These are phyloP conservation scores for Fragaria vesca DNA, from an alignment of 306 rosid species.

Conservation along the genomic window DNA sequence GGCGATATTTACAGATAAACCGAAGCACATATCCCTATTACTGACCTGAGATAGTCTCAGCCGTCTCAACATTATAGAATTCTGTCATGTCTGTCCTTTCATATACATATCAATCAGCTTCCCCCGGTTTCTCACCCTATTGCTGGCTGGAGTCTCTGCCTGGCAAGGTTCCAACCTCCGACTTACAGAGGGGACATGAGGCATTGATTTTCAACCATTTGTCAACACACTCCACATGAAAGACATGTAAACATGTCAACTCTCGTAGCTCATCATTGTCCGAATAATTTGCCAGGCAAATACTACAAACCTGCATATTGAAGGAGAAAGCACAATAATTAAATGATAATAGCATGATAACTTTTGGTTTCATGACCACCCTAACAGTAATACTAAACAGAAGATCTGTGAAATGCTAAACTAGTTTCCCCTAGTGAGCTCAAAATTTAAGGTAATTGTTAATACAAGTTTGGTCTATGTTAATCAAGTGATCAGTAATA, in stretches of 20 bases:
- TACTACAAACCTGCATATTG: slow-evolving; percentile 61
- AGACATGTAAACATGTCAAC: slow-evolving; percentile 66
- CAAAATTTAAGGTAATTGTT: background rate
- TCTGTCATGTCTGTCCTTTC: slow-evolving; percentile 2
- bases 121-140: slow-evolving; percentile 12
- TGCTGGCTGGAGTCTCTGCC: slow-evolving; percentile 44
- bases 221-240: slow-evolving; percentile 64
- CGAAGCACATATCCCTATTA: background rate
- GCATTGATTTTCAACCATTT: slow-evolving; percentile 81
- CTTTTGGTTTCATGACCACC: background rate
- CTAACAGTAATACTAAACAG: background rate
- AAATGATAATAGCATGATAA: background rate
- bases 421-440: background rate
- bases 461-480: background rate
- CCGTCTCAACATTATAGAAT: slow-evolving; percentile 2
- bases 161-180: slow-evolving; percentile 41
- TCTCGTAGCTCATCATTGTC: slow-evolving; percentile 70
- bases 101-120: background rate
- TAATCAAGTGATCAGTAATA: background rate
- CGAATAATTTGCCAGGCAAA: slow-evolving; percentile 62
- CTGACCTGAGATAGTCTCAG: background rate
- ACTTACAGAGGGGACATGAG: slow-evolving; percentile 72
- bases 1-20: background rate
- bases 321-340: slow-evolving; percentile 1
- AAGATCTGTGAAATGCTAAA: background rate